Evolutionary conservation across 2,329 filamentous ascomycete genomes (phyloP).

Genomic region (Ceratocystis harringtonii): DNA sequence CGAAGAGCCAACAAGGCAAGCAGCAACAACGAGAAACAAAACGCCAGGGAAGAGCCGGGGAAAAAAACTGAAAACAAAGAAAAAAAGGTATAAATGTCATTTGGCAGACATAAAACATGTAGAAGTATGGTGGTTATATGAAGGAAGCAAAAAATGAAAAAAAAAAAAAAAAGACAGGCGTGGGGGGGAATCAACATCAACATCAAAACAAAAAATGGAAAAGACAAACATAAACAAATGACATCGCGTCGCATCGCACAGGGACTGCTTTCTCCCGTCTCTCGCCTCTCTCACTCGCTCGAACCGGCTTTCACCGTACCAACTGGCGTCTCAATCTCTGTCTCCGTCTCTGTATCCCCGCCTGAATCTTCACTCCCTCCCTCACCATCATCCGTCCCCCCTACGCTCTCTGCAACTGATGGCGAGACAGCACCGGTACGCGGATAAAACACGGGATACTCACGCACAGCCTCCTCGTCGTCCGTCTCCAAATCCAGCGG

Average conservation of each 20-base stretch:
- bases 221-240: too few species aligned
- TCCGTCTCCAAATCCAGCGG: constrained; percentile 46
- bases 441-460: constrained; percentile 16
- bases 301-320: background rate
- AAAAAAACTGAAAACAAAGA: background rate
- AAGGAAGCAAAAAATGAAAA: background rate
- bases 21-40: background rate
- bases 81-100: constrained; percentile 1
- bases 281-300: background rate
- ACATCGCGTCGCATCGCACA: too few species aligned
- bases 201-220: background rate
- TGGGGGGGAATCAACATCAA: constrained; percentile 6
- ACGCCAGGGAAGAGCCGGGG: background rate
- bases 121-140: background rate
- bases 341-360: constrained; percentile 19
- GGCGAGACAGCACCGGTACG: constrained; percentile 13
- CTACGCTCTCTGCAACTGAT: constrained; percentile 12
- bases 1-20: background rate
- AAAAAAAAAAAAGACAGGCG: background rate
- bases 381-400: constrained; percentile 21
- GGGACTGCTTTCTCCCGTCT: too few species aligned
- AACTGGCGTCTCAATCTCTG: constrained; percentile 13
- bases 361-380: constrained; percentile 18
- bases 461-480: constrained; percentile 15
- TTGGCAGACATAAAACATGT: background rate